Conservation (phyloP, 768 basidiomycete species). For the Plicaturopsis crispa region DNA sequence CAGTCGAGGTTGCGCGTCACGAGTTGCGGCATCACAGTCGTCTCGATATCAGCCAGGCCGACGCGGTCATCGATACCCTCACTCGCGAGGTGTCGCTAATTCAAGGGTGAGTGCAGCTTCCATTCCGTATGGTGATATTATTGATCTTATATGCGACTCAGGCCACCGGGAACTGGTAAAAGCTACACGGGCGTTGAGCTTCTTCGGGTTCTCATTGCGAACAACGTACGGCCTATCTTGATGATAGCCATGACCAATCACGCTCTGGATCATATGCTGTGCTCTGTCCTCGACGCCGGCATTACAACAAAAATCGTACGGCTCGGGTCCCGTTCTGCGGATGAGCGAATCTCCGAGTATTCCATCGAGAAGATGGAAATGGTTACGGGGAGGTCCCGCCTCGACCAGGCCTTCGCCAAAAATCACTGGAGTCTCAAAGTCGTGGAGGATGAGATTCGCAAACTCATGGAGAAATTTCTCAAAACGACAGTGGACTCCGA, state of each 20-base stretch:
- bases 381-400: conserved; percentile 30
- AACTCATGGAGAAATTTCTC: conserved; percentile 36
- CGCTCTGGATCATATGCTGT: conserved; percentile 68
- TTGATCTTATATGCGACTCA: conserved; percentile 14
- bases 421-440: conserved; percentile 33
- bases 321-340: conserved; percentile 55
- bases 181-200: conserved; percentile 66
- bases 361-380: conserved; percentile 53
- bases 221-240: conserved; percentile 40
- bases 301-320: conserved; percentile 64
- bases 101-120: conserved; percentile 57
- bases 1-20: conserved; percentile 38
- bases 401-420: conserved; percentile 24
- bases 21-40: conserved; percentile 39
- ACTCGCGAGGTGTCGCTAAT: conserved; percentile 57
- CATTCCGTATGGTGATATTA: neutral
- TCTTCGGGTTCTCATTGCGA: conserved; percentile 53
- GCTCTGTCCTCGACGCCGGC: conserved; percentile 51
- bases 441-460: conserved; percentile 36
- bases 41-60: conserved; percentile 65
- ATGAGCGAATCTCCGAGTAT: conserved; percentile 53
- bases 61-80: conserved; percentile 57
- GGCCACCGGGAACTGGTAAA: conserved; percentile 79
- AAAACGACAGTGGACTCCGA: conserved; percentile 24
- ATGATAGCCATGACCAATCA: neutral